Base-by-base conservation (phyloP, 768 basidiomycete genomes). In the Terana coerulea region DNA sequence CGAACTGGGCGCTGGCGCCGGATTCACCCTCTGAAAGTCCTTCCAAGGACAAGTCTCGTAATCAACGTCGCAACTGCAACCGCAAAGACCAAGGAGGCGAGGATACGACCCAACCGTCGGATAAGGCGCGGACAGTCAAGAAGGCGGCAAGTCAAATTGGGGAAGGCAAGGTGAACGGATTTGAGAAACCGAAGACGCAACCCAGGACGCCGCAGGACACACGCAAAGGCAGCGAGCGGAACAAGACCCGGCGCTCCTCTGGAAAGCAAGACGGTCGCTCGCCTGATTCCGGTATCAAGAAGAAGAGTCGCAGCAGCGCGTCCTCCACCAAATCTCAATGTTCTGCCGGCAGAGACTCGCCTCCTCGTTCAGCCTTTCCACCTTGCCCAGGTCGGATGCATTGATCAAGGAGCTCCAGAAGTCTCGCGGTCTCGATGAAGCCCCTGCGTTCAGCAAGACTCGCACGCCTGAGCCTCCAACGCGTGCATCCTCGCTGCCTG, bases 1-100 rank as follows among this genome's bases (percentile, higher is more conserved):
- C 55, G 26, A 56, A 56, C 55, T 56, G 55, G 55, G 55, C 55
- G 6, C 31, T 52, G 11, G 55, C 55, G 5, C 55, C 55, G 5
- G 28, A 48, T 26, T 9, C 40, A 17, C 35, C 52, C 17, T n/a
- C 28, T 5, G 14, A 25, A 15, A 15, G 10, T 10, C 6, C 6
- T 3, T 5, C 22, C 5, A 30, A 33, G 39, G 33, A n/a, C 21
- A 21, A 37, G 48, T 19, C 5, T 15, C n/a, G 21, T 22, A 17
- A 30, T 33, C 21, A 22, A 4, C 36, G 49, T 8, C 30, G 46
- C 15, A 36, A 39, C 1, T 29, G 33, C 2, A 39, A 29, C 14
- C n/a, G 17, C 11, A 44, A 19, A 28, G 28, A 24, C 8, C 21
- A 25, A 17, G 39, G 39, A 19, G 24, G 40, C n/a, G n/a, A n/a